phyloP scores from a whole-genome alignment of 1,139 yeast species.

The Protomyces macrosporus region DNA sequence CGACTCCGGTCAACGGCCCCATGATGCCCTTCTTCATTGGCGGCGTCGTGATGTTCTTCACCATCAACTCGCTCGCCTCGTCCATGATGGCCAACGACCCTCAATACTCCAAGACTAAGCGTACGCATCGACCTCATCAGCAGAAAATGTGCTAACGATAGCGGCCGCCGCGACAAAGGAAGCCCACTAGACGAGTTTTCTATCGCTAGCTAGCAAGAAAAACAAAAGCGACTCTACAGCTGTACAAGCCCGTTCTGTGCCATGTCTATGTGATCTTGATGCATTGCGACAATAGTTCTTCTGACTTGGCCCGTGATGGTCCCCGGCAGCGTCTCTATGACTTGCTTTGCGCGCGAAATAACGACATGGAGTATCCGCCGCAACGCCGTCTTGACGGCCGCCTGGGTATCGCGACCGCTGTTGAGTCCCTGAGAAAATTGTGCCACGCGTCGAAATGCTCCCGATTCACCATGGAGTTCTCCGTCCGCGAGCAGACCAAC shows the following conservation, averaged over 20 bases:
- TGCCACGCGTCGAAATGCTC: neutral
- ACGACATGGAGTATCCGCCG: neutral
- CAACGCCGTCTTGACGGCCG: neutral
- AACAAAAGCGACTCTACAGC: neutral
- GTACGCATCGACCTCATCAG: neutral
- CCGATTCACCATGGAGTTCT: neutral
- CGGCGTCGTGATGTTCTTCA: constrained; percentile 51
- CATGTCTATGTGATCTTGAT: neutral
- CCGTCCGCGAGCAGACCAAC: neutral
- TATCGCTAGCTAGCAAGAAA: neutral
- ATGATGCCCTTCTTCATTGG: constrained; percentile 61
- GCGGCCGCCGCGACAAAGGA: neutral
- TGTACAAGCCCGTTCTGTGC: neutral
- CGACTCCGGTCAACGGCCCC: constrained; percentile 50
- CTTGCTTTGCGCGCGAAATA: neutral
- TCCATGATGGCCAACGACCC: constrained; percentile 59
- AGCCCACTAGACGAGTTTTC: neutral
- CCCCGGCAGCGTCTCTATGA: neutral
- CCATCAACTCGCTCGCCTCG: constrained; percentile 50
- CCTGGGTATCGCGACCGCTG: neutral
- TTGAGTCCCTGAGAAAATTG: neutral
- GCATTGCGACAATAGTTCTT: neutral
- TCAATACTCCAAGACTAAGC: constrained; percentile 59
- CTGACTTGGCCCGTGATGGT: neutral
- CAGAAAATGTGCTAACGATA: neutral